phyloP scores from a whole-genome alignment of 441 rosid genomes.

The Lepidium campestre region DNA sequence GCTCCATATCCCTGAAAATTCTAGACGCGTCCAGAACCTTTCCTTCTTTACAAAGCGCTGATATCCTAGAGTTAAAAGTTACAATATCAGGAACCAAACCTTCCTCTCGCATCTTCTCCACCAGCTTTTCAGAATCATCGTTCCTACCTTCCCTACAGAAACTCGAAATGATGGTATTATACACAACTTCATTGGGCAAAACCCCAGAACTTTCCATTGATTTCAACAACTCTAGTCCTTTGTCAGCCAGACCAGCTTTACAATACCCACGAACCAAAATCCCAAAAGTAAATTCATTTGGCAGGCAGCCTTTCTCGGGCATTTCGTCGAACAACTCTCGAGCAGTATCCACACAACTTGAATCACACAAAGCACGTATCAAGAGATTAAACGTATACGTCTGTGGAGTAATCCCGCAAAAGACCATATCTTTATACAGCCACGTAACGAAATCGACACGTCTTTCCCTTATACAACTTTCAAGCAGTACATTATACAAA shows the following conservation, averaged over 20 bases:
- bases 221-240: constrained; percentile 60
- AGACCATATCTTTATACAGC: constrained; percentile 72
- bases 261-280: constrained; percentile 88
- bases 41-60: constrained; percentile 71
- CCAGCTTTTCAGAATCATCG: constrained; percentile 71
- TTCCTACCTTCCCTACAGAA: constrained; percentile 76
- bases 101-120: constrained; percentile 69
- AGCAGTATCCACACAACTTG: constrained; percentile 68
- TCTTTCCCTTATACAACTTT: constrained; percentile 36
- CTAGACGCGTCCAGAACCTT: constrained; percentile 81
- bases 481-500: constrained; percentile 55
- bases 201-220: constrained; percentile 51
- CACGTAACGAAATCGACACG: constrained; percentile 54
- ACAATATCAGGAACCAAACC: constrained; percentile 76
- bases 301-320: constrained; percentile 66
- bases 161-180: constrained; percentile 70
- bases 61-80: constrained; percentile 84
- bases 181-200: constrained; percentile 61
- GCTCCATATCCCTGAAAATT: constrained; percentile 88
- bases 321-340: constrained; percentile 77
- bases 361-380: constrained; percentile 59
- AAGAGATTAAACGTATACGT: constrained; percentile 77
- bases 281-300: constrained; percentile 81
- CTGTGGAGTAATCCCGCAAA: constrained; percentile 58
- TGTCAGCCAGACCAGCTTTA: constrained; percentile 43